A percentile compares a stretch with the other conserved stretches of the same genome.
Conservation (phyloP, 148 eudicot genomes). For the Beta vulgaris region DNA sequence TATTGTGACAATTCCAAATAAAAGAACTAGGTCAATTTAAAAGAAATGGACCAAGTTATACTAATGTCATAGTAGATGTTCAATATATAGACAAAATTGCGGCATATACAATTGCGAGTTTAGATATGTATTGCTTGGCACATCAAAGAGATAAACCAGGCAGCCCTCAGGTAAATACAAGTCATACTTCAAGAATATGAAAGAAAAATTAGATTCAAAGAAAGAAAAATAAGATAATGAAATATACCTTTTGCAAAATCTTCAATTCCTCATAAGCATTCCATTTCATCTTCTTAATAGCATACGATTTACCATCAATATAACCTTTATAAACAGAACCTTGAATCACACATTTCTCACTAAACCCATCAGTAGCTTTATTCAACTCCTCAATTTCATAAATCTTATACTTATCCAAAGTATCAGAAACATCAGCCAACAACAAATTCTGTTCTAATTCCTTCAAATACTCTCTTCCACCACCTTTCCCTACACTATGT, state of each 20-base stretch:
- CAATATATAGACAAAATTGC: too few relatives aligned
- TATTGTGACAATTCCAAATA: too few relatives aligned
- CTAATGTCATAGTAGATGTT: too few relatives aligned
- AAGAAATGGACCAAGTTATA: too few relatives aligned
- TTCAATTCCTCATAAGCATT: constrained; percentile 90
- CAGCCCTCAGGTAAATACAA: too few relatives aligned
- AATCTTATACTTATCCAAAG: constrained; percentile 86
- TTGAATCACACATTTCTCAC: constrained; percentile 53
- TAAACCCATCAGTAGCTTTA: constrained; percentile 68
- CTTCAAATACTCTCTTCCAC: constrained; percentile 35
- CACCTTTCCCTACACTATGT: constrained; percentile 2
- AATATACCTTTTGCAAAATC: constrained; percentile 85
- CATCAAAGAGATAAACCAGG: too few relatives aligned
- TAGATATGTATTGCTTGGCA: too few relatives aligned
- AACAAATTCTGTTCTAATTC: constrained; percentile 53
- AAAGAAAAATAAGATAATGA: background rate
- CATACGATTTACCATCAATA: constrained; percentile 61
- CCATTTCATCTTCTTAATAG: constrained; percentile 98
- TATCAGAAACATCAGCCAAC: constrained; percentile 79
- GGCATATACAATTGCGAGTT: too few relatives aligned
- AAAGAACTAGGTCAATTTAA: too few relatives aligned
- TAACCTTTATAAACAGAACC: constrained; percentile 82
- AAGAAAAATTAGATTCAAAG: background rate
- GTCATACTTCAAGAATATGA: background rate
- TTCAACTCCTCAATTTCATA: constrained; percentile 62